These are phyloP conservation scores for Martensiomyces pterosporus DNA, from an alignment of 192 early-diverging fungal genomes.

Conservation along the genomic window DNA sequence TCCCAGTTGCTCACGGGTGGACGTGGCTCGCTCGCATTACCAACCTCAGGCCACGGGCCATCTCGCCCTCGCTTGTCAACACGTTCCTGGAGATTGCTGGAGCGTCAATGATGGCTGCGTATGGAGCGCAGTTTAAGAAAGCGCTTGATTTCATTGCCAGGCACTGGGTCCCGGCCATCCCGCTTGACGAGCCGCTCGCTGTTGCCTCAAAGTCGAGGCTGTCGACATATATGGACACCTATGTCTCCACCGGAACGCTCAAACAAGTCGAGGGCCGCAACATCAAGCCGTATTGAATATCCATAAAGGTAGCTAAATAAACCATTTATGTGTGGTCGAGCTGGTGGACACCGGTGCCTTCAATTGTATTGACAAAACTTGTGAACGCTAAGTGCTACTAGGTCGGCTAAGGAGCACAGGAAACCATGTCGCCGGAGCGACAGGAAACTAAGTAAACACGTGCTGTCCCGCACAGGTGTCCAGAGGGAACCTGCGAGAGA, in stretches of 20 bases:
- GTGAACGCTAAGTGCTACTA: too few species aligned
- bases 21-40: constrained; percentile 44
- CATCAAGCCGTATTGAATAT: too few species aligned
- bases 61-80: constrained; percentile 39
- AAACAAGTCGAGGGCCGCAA: constrained; percentile 76
- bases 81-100: constrained; percentile 41
- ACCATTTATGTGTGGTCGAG: too few species aligned
- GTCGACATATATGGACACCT: constrained; percentile 72
- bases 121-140: constrained; percentile 32
- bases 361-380: too few species aligned
- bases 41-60: constrained; percentile 25
- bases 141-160: constrained; percentile 54
- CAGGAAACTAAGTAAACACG: too few species aligned
- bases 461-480: too few species aligned
- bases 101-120: constrained; percentile 24
- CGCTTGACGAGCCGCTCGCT: constrained; percentile 60
- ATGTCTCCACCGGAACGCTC: constrained; percentile 68
- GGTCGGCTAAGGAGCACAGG: too few species aligned
- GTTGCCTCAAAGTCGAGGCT: constrained; percentile 63
- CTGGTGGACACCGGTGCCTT: too few species aligned
- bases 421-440: too few species aligned
- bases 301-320: too few species aligned
- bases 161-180: constrained; percentile 64
- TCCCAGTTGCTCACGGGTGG: constrained; percentile 29
- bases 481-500: too few species aligned